Percentiles rank a stretch among this genome's conserved stretches.
Conservation (phyloP, 2,329 filamentous ascomycete species). For the Colletotrichum tropicicola region DNA sequence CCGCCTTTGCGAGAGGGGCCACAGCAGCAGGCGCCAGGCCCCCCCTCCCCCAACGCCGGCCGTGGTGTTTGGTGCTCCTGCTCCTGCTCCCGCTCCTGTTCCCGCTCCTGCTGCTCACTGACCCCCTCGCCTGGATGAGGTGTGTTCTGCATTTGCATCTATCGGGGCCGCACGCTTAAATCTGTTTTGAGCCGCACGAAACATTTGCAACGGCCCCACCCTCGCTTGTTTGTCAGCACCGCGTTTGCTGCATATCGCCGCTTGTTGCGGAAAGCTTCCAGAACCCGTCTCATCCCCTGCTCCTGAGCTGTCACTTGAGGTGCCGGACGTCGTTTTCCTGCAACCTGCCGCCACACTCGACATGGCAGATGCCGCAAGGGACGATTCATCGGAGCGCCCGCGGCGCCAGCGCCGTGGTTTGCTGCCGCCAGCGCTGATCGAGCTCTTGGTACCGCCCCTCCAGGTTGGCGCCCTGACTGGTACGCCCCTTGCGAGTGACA, state of each 20-base stretch:
- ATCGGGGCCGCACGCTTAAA: not conserved
- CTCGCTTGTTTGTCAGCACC: slow-evolving; percentile 9
- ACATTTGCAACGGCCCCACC: not conserved
- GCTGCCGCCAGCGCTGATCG: slow-evolving; percentile 52
- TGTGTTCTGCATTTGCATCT: slow-evolving; percentile 18
- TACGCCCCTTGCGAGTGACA: slow-evolving; percentile 41
- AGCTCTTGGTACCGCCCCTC: slow-evolving; percentile 60
- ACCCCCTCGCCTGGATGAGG: no score
- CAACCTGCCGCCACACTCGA: slow-evolving; percentile 18
- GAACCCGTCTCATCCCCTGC: not conserved
- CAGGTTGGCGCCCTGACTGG: slow-evolving; percentile 69
- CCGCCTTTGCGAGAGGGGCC: slow-evolving; percentile 15
- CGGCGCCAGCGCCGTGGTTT: slow-evolving; percentile 42
- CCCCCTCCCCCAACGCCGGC: not conserved
- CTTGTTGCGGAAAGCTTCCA: slow-evolving; percentile 10
- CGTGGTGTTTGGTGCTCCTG: not conserved
- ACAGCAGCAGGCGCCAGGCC: not conserved
- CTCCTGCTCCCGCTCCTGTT: no score
- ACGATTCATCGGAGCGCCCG: not conserved
- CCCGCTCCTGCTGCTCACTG: no score
- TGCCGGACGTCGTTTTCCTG: not conserved
- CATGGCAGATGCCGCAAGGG: slow-evolving; percentile 26
- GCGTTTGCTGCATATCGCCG: slow-evolving; percentile 14
- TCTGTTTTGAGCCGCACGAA: slow-evolving; percentile 26
- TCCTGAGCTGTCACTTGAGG: not conserved